Base-by-base conservation (phyloP, 2,329 filamentous ascomycete species). In the Talaromyces sp. region DNA sequence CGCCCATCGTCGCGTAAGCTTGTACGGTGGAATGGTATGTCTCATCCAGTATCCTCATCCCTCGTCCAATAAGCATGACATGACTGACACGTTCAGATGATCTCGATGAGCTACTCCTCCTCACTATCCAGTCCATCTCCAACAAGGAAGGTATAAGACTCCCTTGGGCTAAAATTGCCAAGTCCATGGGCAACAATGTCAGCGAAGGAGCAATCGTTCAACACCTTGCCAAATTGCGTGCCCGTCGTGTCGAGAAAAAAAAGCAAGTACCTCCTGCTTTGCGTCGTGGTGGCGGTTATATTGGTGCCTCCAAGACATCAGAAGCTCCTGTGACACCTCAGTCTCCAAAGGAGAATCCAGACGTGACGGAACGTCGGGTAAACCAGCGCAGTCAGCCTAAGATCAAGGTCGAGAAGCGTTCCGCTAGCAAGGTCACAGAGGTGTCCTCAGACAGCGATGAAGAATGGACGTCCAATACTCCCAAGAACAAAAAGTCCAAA, bases 171-270 rank as follows among this genome's bases (percentile, higher is more conserved):
- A 66, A 76, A 2, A 73, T 82, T 24, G 80, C 79, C 6, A 58
- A 68, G 24, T 67, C 72, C 1, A 79, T 83, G 76, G 76, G 76
- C 6, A 63, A 72, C 1, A 74, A 73, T n/a, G 78, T 79, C 63
- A 76, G 75, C 0, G 78, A 78, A 57, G 79, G 81, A 2, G 78
- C 80, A 1, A 81, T 82, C 24, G 70, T 78, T 1, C 81, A 83
- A 67, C 81, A 83, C 61, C 70, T 83, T 14, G 73, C 79, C 0
- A 83, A 83, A 65, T 67, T 82, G 2, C 79, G 81, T 9, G 58
- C 45, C 19, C 74, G 75, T 35, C 74, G 81, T 66, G 66, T 73
- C 9, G 66, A 69, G 2, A 70, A 71, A 3, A 72, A 73, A 0
- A 74, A 77, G 33, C 67, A 67, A 1, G 76, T 81, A 2, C 80